A percentile compares a stretch with the other conserved stretches of the same genome.
Evolutionary conservation across 768 basidiomycete species (phyloP).

Genomic region (Mycena rosella): DNA sequence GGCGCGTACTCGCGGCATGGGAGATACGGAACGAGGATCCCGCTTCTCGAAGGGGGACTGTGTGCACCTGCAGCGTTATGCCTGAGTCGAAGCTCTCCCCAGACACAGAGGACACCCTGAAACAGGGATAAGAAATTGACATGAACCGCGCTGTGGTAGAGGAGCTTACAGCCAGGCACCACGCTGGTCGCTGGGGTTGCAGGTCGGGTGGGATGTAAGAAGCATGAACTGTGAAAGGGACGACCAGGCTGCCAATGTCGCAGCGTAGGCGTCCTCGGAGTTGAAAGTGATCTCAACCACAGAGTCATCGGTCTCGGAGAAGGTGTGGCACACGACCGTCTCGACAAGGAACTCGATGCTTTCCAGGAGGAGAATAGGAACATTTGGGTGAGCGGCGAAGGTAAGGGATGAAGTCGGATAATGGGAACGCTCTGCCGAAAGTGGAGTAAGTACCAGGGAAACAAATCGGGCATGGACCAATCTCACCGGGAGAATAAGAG

Average conservation of each 20-base stretch:
- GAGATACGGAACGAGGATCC: conserved; percentile 18
- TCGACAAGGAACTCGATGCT: conserved; percentile 22
- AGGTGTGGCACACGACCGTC: conserved; percentile 1
- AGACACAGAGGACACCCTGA: conserved; percentile 14
- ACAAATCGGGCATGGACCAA: neutral
- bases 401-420: conserved; percentile 19
- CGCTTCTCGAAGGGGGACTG: conserved; percentile 11
- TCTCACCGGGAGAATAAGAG: conserved; percentile 19
- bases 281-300: conserved; percentile 2
- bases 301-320: neutral
- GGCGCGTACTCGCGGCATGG: conserved; percentile 12
- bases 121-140: neutral
- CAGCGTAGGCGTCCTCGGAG: conserved; percentile 20
- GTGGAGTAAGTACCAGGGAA: neutral
- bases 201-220: conserved; percentile 20
- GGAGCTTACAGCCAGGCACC: conserved; percentile 29
- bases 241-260: conserved; percentile 18
- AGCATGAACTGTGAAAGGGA: conserved; percentile 19
- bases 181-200: conserved; percentile 28
- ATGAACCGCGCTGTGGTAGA: neutral
- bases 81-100: neutral
- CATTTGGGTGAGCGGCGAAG: conserved; percentile 16
- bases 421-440: neutral
- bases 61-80: conserved; percentile 6
- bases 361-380: conserved; percentile 24